A percentile compares a stretch with the other conserved stretches of the same genome.
Evolutionary conservation across 2,329 filamentous ascomycete genomes (phyloP).

Genomic region (Rhinocladiella similis): DNA sequence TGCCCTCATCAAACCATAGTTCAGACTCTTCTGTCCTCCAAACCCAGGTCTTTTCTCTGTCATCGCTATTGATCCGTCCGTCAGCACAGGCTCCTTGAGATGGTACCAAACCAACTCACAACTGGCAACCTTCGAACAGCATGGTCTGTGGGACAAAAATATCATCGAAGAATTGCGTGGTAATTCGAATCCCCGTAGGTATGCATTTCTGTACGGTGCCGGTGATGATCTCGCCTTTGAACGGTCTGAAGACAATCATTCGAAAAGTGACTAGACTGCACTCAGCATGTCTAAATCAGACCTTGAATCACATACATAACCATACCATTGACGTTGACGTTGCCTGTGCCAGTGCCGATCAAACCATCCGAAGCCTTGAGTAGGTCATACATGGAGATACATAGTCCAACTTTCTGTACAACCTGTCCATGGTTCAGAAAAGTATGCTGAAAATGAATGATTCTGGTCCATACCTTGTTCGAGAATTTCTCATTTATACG

Average conservation of each 20-base stretch:
- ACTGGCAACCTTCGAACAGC: slow-evolving; percentile 73
- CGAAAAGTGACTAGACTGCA: slow-evolving; percentile 75
- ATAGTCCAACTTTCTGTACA: slow-evolving; percentile 91
- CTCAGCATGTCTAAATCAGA: not conserved
- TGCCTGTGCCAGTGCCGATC: slow-evolving; percentile 87
- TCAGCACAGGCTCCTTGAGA: too few species aligned
- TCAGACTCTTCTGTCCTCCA: slow-evolving; percentile 74
- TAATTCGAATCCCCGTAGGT: slow-evolving; percentile 72
- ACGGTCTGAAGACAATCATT: slow-evolving; percentile 89
- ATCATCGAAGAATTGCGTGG: slow-evolving; percentile 91
- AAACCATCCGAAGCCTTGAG: slow-evolving; percentile 87
- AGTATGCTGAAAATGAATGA: not conserved
- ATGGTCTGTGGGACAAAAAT: slow-evolving; percentile 76
- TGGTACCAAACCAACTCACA: slow-evolving; percentile 54
- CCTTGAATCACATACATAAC: slow-evolving; percentile 4
- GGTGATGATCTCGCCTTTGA: slow-evolving; percentile 88
- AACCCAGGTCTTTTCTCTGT: slow-evolving; percentile 76
- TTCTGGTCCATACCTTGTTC: slow-evolving; percentile 65
- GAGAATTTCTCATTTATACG: slow-evolving; percentile 97
- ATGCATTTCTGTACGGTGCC: slow-evolving; percentile 78
- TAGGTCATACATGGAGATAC: slow-evolving; percentile 89
- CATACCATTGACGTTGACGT: slow-evolving; percentile 90
- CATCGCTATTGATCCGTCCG: slow-evolving; percentile 55
- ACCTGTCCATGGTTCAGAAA: slow-evolving; percentile 50
- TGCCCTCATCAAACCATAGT: slow-evolving; percentile 86